Conservation (phyloP, 768 basidiomycete species). For the Leccinellum rugosiceps region DNA sequence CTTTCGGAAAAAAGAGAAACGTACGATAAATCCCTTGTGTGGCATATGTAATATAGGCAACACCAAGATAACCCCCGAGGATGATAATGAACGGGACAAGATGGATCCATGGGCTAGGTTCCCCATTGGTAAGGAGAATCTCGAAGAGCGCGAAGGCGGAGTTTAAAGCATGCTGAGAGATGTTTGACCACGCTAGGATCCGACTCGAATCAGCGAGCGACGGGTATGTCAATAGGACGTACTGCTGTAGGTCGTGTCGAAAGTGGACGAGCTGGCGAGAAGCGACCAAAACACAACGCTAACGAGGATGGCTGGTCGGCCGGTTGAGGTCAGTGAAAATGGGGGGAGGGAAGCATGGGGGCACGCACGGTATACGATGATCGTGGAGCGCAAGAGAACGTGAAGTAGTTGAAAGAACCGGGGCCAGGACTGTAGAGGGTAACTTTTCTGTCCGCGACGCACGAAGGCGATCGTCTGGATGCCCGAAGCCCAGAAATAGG, state of each 20-base stretch:
- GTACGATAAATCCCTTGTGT: conserved; percentile 65
- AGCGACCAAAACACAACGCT: conserved; percentile 63
- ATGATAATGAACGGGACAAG: conserved; percentile 46
- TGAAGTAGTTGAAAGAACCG: conserved; percentile 54
- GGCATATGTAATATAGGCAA: conserved; percentile 64
- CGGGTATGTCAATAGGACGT: conserved; percentile 12
- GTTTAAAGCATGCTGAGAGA: conserved; percentile 64
- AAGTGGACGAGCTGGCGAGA: conserved; percentile 41
- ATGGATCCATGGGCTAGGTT: conserved; percentile 50
- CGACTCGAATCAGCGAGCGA: not conserved
- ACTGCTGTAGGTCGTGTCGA: conserved; percentile 40
- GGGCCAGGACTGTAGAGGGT: conserved; percentile 61
- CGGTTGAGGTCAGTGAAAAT: not conserved
- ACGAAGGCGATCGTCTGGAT: conserved; percentile 51
- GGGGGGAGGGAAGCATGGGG: not conserved
- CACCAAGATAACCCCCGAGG: conserved; percentile 55
- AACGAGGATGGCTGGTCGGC: conserved; percentile 54
- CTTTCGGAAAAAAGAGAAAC: conserved; percentile 15
- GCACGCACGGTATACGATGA: conserved; percentile 56
- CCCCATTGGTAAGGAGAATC: conserved; percentile 49
- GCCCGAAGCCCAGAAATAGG: conserved; percentile 60
- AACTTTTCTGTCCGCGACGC: conserved; percentile 32
- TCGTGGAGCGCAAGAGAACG: conserved; percentile 47
- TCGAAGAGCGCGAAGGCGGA: conserved; percentile 54
- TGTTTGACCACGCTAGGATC: conserved; percentile 52